phyloP scores from a whole-genome alignment of 148 eudicot genomes.

The Arbutus unedo region DNA sequence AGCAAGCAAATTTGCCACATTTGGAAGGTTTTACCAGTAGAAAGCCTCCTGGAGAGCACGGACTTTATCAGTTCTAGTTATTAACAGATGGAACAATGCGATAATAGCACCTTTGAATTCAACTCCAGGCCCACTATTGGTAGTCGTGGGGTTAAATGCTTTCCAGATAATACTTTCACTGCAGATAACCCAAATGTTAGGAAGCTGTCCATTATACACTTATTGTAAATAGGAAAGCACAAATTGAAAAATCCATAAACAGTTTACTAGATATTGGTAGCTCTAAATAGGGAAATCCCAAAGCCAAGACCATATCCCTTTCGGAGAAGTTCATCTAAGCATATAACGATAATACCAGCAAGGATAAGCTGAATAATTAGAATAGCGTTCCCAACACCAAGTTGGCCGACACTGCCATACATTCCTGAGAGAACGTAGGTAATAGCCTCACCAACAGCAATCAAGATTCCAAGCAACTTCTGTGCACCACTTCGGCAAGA shows the following conservation, averaged over 20 bases:
- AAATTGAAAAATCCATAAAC: neutral
- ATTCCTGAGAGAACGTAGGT: no score
- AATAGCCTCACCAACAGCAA: conserved; percentile 84
- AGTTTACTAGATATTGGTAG: conserved; percentile 77
- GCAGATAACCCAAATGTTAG: conserved; percentile 20
- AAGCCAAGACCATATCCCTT: conserved; percentile 91
- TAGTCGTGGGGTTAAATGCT: conserved; percentile 81
- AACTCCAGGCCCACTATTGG: conserved; percentile 79
- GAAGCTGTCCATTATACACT: neutral
- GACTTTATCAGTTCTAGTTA: conserved; percentile 78
- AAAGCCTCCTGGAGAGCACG: conserved; percentile 88
- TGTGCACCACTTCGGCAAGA: conserved; percentile 67
- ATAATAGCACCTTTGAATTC: conserved; percentile 89
- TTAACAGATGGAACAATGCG: conserved; percentile 76
- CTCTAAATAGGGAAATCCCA: conserved; percentile 80
- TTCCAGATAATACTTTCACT: conserved; percentile 90
- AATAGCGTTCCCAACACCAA: conserved; percentile 75
- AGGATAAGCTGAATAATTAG: conserved; percentile 79
- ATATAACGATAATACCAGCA: conserved; percentile 80
- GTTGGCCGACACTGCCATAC: no score
- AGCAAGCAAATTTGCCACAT: conserved; percentile 77
- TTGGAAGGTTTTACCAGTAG: conserved; percentile 84
- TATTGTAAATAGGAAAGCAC: neutral
- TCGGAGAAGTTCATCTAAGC: conserved; percentile 85
- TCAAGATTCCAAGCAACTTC: conserved; percentile 74